phyloP scores from a whole-genome alignment of 1,284 basidiomycete genomes.

The Taiwanofungus camphoratus region DNA sequence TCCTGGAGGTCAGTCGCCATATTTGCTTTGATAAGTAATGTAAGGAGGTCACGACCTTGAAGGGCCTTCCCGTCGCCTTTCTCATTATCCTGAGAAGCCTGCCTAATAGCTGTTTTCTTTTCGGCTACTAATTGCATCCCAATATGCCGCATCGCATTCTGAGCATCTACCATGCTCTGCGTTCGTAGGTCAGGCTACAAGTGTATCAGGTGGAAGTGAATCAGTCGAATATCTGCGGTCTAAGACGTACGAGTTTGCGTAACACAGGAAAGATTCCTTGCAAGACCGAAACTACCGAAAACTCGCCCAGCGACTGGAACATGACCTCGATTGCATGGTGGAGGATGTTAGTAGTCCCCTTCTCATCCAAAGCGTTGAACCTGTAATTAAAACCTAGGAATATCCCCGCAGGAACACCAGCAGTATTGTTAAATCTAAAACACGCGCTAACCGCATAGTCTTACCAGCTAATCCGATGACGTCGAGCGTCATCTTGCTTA shows the following conservation, averaged over 20 bases:
- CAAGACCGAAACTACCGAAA: constrained; percentile 8
- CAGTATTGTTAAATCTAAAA: too few species aligned
- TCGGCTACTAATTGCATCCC: constrained; percentile 32
- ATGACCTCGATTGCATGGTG: constrained; percentile 31
- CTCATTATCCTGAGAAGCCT: constrained; percentile 8
- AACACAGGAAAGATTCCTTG: constrained; percentile 10
- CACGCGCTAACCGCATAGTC: too few species aligned
- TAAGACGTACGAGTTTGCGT: constrained; percentile 14
- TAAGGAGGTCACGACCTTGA: constrained; percentile 26
- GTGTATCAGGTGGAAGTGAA: background rate
- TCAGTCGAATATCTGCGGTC: background rate
- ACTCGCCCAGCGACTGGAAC: constrained; percentile 2
- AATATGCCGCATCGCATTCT: constrained; percentile 33
- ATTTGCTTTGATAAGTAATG: constrained; percentile 39
- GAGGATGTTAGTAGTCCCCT: constrained; percentile 32
- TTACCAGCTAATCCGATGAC: constrained; percentile 43
- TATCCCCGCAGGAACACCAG: background rate
- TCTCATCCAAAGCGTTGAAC: constrained; percentile 33
- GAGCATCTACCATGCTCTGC: constrained; percentile 15
- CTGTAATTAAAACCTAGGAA: constrained; percentile 42
- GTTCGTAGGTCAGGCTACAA: constrained; percentile 27
- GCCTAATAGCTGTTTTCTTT: constrained; percentile 29
- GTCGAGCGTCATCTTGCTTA: constrained; percentile 41
- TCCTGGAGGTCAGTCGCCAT: constrained; percentile 38
- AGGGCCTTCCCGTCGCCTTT: constrained; percentile 55